These are phyloP conservation scores for Naganishia friedmannii DNA, from an alignment of 768 basidiomycete species.

Conservation along the genomic window DNA sequence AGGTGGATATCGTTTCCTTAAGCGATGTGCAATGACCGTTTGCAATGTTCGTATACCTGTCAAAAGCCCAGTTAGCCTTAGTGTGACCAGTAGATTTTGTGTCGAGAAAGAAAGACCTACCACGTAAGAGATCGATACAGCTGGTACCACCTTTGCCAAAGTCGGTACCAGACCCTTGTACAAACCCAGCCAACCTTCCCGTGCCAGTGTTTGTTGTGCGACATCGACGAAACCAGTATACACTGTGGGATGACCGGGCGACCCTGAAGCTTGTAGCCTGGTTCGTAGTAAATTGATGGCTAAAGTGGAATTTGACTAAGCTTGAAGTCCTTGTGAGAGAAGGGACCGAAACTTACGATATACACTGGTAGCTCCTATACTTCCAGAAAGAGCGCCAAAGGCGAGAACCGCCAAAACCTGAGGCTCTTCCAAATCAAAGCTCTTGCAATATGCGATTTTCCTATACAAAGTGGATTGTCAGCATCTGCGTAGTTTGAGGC, in stretches of 20 bases:
- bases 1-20: slow-evolving; percentile 11
- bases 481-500: background rate
- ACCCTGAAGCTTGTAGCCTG: slow-evolving; percentile 91
- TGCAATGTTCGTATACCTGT: slow-evolving; percentile 35
- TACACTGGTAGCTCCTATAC: slow-evolving; percentile 82
- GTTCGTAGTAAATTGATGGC: slow-evolving; percentile 72
- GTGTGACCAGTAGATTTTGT: background rate
- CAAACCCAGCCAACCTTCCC: slow-evolving; percentile 90
- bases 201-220: slow-evolving; percentile 68
- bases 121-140: slow-evolving; percentile 94
- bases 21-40: slow-evolving; percentile 30
- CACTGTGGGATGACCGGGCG: slow-evolving; percentile 84
- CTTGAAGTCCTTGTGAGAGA: background rate
- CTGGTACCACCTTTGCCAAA: slow-evolving; percentile 92
- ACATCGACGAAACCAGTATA: slow-evolving; percentile 90
- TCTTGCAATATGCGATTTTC: slow-evolving; percentile 81
- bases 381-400: slow-evolving; percentile 89
- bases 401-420: slow-evolving; percentile 79
- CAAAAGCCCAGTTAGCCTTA: background rate
- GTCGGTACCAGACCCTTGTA: slow-evolving; percentile 88
- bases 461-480: slow-evolving; percentile 22
- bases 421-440: slow-evolving; percentile 83
- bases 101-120: slow-evolving; percentile 53
- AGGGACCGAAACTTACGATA: slow-evolving; percentile 59
- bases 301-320: slow-evolving; percentile 21